phyloP scores from a whole-genome alignment of 768 basidiomycete genomes.

The Pleurotus cornucopiae region DNA sequence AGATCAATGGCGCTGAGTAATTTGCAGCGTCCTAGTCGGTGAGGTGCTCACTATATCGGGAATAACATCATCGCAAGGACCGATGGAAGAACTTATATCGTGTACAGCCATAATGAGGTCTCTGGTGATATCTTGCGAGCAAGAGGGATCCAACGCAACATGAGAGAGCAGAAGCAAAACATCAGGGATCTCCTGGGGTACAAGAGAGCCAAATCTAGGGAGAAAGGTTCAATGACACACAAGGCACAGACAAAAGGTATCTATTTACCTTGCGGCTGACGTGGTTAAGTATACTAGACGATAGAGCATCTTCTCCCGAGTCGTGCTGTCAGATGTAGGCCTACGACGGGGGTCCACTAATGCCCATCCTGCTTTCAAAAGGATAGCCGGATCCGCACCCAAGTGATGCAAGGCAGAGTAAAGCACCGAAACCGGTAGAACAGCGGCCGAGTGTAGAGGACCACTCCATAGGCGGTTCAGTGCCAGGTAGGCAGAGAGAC shows the following conservation, averaged over 20 bases:
- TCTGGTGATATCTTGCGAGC: constrained; percentile 36
- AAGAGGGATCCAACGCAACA: constrained; percentile 52
- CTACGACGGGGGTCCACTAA: constrained; percentile 7
- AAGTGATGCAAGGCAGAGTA: constrained; percentile 34
- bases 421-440: constrained; percentile 31
- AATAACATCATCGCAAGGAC: constrained; percentile 23
- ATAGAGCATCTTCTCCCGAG: constrained; percentile 29
- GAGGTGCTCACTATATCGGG: constrained; percentile 20
- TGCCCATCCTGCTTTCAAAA: constrained; percentile 28
- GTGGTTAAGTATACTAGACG: constrained; percentile 39
- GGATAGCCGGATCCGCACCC: constrained; percentile 34
- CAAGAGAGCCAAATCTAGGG: constrained; percentile 29
- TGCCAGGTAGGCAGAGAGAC: constrained; percentile 24
- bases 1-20: not conserved
- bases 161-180: constrained; percentile 47
- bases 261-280: constrained; percentile 37
- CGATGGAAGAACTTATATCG: constrained; percentile 37
- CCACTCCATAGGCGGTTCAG: constrained; percentile 29
- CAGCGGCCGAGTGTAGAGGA: constrained; percentile 14
- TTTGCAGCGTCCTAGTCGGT: not conserved
- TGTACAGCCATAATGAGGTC: constrained; percentile 48
- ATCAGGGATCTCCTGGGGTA: constrained; percentile 38
- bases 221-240: constrained; percentile 7
- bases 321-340: constrained; percentile 11
- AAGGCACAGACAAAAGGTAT: not conserved